phyloP scores from a whole-genome alignment of 2,329 filamentous ascomycete species.

The Sarocladium strictum region DNA sequence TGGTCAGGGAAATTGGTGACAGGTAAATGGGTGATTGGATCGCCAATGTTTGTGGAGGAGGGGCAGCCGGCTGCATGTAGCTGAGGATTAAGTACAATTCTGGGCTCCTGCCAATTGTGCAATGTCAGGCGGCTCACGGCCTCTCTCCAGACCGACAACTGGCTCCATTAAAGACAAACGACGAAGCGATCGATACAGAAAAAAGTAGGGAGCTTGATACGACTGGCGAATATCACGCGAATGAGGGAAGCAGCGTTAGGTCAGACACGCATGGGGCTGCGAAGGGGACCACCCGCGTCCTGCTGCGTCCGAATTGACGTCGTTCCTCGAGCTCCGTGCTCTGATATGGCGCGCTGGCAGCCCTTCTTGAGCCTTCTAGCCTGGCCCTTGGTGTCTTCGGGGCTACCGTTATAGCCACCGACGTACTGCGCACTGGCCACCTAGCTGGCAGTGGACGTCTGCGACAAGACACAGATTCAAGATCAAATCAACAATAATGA shows the following conservation, averaged over 20 bases:
- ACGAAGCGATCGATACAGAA: neutral
- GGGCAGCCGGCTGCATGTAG: neutral
- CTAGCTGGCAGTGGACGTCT: too few relatives aligned
- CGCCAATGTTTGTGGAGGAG: slow-evolving; percentile 8
- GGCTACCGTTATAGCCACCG: neutral
- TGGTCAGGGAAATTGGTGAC: too few relatives aligned
- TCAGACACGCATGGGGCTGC: neutral
- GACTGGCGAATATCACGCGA: neutral
- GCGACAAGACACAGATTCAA: too few relatives aligned
- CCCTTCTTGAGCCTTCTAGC: neutral
- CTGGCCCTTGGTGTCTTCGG: neutral
- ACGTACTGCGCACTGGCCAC: neutral
- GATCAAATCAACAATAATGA: neutral
- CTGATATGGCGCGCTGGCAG: too few relatives aligned
- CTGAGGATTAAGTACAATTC: neutral
- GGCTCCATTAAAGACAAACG: neutral
- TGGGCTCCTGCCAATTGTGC: neutral
- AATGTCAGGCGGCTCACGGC: neutral
- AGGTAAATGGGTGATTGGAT: neutral
- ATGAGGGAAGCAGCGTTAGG: neutral
- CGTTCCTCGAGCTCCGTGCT: neutral
- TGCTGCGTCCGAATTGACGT: neutral
- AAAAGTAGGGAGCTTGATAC: neutral
- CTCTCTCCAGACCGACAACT: neutral
- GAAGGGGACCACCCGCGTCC: neutral